Evolutionary conservation across 768 basidiomycete species (phyloP), one percentile per base, ranked within the genome.

Genomic region (Lentinula sp.): DNA sequence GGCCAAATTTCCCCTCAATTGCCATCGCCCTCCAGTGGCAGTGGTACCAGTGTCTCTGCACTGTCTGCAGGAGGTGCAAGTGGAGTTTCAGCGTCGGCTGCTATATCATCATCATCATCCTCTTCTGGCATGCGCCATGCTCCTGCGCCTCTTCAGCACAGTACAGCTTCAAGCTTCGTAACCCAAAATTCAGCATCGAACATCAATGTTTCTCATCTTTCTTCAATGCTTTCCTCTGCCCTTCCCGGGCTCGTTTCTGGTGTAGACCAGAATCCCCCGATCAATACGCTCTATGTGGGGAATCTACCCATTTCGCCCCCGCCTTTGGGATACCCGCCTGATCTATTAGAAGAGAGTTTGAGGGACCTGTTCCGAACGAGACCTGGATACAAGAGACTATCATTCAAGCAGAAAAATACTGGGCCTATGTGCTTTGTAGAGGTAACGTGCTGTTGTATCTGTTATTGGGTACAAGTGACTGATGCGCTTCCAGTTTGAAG

Each of bases 341-440:
- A 89, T 65, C 85, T 87, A 67, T 81, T 99, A 2, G 95, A 99
- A 73, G 93, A 95, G 61, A 86, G 84, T 37, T 78, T 99, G 28
- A 81, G 93, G 60, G 85, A 87, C 42, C 76, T 97, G 51, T 99
- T 99, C 73, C 80, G 83, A 32, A 78, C 78, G 34, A 88, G 87
- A 46, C 82, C 84, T 3, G 97, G 97, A 2, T 99, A 87, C 75
- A 88, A 93, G 61, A 91, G 95, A 67, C 81, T 99, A 64, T 94
- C 89, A 69, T 98, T 95, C 78, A 81, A 95, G 57, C 94, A 96
- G 69, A 99, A 99, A 78, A 92, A 85, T 71, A 95, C 95, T 67
- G 95, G 97, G 0, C 96, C 96, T 7, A 98, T 98, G 95, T 98
- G 97, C 73, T 98, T 98, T 72, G 95, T 98, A 49, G 97, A 99